Base-by-base conservation (phyloP, 2,329 filamentous ascomycete genomes). In the Ophidiomyces ophidiicola region DNA sequence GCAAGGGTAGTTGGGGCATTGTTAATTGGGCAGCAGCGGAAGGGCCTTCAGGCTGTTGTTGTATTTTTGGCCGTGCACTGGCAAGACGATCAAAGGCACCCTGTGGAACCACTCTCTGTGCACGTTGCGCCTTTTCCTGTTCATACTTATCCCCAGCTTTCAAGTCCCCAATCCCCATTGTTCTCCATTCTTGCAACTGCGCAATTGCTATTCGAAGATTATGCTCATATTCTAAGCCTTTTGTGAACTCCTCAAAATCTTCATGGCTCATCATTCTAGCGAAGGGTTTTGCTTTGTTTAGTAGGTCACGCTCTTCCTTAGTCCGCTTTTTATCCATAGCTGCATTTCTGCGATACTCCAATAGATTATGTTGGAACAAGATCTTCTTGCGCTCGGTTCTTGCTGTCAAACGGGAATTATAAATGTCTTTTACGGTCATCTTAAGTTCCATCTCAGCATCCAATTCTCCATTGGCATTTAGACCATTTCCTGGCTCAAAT, bases 381-480 rank as follows among this genome's bases (percentile, higher is more conserved):
- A 96, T 82, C 64, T 90, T 92, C 63, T 98, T 98, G 32, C 90
- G 74, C 53, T 96, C 88, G 5, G 88, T 88, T 49, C 90, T 78
- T 42, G 87, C 82, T 2, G 87, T 94, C 12, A 98, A 66, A 3
- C 87, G 78, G 42, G 82, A 80, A 55, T 98, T 98, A 68, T 98
- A 98, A 36, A 98, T 93, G 48, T 94, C 86, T 78, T 98, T 94
- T 14, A 98, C 86, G 0, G 86, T 94, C 64, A 96, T 77, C 69
- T 98, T 98, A 32, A 98, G 72, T 48, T 94, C 87, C 72, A 94
- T 93, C 60, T 98, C 90, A 0, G 90, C 86, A 52, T 98, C 90
- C 42, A 92, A 69, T 54, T 92, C 80, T 45, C 83, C 82, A 0
- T 86, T 94, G 1, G 82, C 78, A 53, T 94, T 93, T 49, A 93